These are phyloP conservation scores for Lactifluus subvellereus DNA, from an alignment of 768 basidiomycete species.

Conservation along the genomic window DNA sequence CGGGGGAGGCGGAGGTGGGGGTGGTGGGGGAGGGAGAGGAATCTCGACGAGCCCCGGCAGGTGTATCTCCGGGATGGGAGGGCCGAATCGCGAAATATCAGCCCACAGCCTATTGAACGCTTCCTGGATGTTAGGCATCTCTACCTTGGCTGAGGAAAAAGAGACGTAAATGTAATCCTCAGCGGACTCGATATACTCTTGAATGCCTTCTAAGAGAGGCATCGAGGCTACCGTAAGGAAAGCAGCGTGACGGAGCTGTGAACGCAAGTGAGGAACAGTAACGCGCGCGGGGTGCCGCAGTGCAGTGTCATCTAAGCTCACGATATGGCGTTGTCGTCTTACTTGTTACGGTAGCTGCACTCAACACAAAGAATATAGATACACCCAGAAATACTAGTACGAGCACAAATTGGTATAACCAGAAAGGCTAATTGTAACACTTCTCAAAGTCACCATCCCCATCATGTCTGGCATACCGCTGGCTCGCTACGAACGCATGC, in stretches of 20 bases:
- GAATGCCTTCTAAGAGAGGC: conserved; percentile 20
- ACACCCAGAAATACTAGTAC: not conserved
- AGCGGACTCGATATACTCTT: conserved; percentile 47
- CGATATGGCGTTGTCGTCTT: too few relatives aligned
- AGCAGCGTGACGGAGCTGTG: not conserved
- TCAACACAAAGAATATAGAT: not conserved
- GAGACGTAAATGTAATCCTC: conserved; percentile 63
- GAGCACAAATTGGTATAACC: not conserved
- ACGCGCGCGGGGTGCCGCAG: too few relatives aligned
- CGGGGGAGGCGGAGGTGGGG: conserved; percentile 35
- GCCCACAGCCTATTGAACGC: conserved; percentile 64
- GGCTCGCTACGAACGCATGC: conserved; percentile 61
- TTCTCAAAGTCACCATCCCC: conserved; percentile 69
- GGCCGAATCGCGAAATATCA: conserved; percentile 75
- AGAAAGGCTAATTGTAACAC: conserved; percentile 32
- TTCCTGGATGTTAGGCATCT: conserved; percentile 60
- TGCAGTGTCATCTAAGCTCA: too few relatives aligned
- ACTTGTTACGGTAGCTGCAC: too few relatives aligned
- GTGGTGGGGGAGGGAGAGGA: conserved; percentile 60
- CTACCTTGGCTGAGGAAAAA: conserved; percentile 49
- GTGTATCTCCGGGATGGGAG: conserved; percentile 45
- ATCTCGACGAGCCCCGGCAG: conserved; percentile 68
- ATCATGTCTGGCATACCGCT: conserved; percentile 57
- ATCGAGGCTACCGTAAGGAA: conserved; percentile 1
- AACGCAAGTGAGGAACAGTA: not conserved